Evolutionary conservation across 768 basidiomycete genomes (phyloP).

Genomic region (Clitopilus passeckerianus): DNA sequence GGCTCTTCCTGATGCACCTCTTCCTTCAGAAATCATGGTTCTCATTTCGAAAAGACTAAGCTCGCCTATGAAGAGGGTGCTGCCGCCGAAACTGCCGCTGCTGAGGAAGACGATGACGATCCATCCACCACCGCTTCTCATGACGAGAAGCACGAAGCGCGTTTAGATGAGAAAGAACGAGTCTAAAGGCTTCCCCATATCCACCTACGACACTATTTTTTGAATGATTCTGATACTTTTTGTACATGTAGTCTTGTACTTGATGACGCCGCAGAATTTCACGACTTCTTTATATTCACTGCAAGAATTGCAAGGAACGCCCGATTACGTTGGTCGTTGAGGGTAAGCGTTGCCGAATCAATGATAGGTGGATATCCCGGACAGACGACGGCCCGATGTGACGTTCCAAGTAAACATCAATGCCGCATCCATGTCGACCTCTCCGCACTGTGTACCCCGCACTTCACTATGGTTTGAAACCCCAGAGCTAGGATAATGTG

Average conservation of each 20-base stretch:
- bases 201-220: not conserved
- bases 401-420: too few relatives aligned
- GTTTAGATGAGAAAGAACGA: not conserved
- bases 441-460: too few relatives aligned
- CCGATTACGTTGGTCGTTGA: too few relatives aligned
- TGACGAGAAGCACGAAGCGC: not conserved
- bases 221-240: not conserved
- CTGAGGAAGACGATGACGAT: conserved; percentile 14
- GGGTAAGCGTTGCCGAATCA: too few relatives aligned
- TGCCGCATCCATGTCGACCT: too few relatives aligned
- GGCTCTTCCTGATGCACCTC: not conserved
- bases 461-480: too few relatives aligned
- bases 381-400: too few relatives aligned
- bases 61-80: conserved; percentile 63
- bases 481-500: too few relatives aligned
- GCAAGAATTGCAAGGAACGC: too few relatives aligned
- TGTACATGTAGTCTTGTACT: not conserved
- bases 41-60: conserved; percentile 69
- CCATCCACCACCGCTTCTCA: not conserved
- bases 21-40: conserved; percentile 40
- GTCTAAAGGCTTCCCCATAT: not conserved
- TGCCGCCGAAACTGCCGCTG: conserved; percentile 30
- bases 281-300: too few relatives aligned
- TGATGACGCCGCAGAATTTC: too few relatives aligned
- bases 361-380: too few relatives aligned